Percentiles rank a stretch among this genome's conserved stretches.
phyloP scores from a whole-genome alignment of 179 eudicot species.

The Nepenthes alata region DNA sequence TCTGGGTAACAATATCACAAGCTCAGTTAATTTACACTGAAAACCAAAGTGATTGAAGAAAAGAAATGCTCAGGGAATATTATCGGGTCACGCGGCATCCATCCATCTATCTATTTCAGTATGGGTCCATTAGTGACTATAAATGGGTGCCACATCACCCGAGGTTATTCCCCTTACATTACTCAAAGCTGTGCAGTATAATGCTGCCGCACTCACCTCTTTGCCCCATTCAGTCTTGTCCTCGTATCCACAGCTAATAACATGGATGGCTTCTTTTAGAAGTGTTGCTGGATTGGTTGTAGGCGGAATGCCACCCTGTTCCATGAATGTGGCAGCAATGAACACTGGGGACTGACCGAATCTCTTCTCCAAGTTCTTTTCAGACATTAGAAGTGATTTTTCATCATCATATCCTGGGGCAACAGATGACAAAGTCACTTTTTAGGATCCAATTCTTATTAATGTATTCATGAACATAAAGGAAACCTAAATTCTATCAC shows the following conservation, averaged over 20 bases:
- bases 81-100: too few species aligned
- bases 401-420: slow-evolving; percentile 60
- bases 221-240: slow-evolving; percentile 97
- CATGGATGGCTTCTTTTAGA: slow-evolving; percentile 91
- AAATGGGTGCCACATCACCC: too few species aligned
- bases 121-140: too few species aligned
- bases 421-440: not conserved
- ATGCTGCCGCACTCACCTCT: slow-evolving; percentile 43
- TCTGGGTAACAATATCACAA: slow-evolving; percentile 25
- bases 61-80: not conserved
- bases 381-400: slow-evolving; percentile 65
- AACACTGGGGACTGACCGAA: slow-evolving; percentile 93
- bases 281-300: slow-evolving; percentile 65
- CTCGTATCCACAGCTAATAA: slow-evolving; percentile 93
- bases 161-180: not conserved
- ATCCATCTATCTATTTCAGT: too few species aligned
- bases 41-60: not conserved
- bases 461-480: not conserved
- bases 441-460: not conserved
- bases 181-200: not conserved
- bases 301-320: slow-evolving; percentile 78
- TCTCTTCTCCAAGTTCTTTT: slow-evolving; percentile 78
- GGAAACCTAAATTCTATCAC: too few species aligned
- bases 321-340: slow-evolving; percentile 82
- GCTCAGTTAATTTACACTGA: not conserved